Conservation (phyloP, 2,329 filamentous ascomycete species). For the Tolypocladium tundrense region DNA sequence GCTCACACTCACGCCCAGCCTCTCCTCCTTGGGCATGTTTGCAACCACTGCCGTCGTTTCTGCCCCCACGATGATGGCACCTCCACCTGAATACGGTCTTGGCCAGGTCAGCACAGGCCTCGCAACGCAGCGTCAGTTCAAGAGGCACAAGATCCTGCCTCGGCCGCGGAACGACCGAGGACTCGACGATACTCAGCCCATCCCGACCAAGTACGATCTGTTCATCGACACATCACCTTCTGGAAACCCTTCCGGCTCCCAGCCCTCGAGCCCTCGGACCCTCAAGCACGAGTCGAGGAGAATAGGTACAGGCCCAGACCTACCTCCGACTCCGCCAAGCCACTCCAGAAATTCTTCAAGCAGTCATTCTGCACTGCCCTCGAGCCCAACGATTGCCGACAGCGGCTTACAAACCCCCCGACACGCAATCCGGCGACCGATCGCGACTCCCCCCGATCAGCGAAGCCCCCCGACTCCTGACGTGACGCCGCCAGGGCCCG, state of each 20-base stretch:
- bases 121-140: constrained; percentile 28
- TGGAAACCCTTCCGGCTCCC: constrained; percentile 15
- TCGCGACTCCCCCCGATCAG: constrained; percentile 54
- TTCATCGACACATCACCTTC: constrained; percentile 17
- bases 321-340: constrained; percentile 54
- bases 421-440: constrained; percentile 27
- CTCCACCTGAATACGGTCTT: constrained; percentile 16
- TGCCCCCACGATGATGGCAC: constrained; percentile 22
- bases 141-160: constrained; percentile 35
- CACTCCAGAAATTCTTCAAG: constrained; percentile 49
- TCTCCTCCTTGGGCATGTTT: constrained; percentile 13
- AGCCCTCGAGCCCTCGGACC: constrained; percentile 26
- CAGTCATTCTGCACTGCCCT: constrained; percentile 32
- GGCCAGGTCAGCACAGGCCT: constrained; percentile 15
- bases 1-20: constrained; percentile 1
- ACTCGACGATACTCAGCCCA: constrained; percentile 13
- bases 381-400: constrained; percentile 29
- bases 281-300: constrained; percentile 31
- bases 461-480: constrained; percentile 65
- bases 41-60: constrained; percentile 10
- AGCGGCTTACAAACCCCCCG: constrained; percentile 27
- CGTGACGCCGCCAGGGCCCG: constrained; percentile 56
- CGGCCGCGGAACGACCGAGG: constrained; percentile 18
- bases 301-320: constrained; percentile 34
- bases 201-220: constrained; percentile 12